Conservation (phyloP, 139 green algal genomes). For the Closterium sp. region DNA sequence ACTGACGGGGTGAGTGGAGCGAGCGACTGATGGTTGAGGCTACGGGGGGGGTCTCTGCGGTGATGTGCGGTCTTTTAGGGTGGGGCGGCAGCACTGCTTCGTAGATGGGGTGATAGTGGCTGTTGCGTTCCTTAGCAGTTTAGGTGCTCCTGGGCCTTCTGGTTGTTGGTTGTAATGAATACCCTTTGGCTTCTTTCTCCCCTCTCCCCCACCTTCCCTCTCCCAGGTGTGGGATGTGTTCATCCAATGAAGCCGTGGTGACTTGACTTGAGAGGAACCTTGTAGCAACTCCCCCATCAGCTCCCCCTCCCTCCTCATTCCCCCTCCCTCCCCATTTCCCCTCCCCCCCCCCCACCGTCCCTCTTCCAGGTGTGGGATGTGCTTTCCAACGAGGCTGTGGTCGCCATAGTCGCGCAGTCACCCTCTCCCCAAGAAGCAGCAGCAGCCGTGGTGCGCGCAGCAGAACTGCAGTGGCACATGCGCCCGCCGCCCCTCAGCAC, state of each 20-base stretch:
- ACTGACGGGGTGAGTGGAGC: background rate
- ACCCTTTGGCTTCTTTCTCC: too few relatives aligned
- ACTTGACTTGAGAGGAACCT: too few relatives aligned
- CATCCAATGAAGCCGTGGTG: background rate
- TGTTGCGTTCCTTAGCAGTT: too few relatives aligned
- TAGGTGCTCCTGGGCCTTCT: too few relatives aligned
- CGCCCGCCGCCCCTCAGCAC: background rate
- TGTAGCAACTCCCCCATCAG: too few relatives aligned
- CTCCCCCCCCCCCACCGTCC: background rate
- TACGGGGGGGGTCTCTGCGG: too few relatives aligned
- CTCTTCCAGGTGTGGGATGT: background rate
- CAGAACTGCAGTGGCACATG: background rate
- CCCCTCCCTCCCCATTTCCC: too few relatives aligned
- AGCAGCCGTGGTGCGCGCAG: background rate
- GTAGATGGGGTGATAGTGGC: too few relatives aligned
- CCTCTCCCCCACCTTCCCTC: background rate
- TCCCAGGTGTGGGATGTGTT: background rate
- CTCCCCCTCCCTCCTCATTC: too few relatives aligned
- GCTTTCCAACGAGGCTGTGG: background rate
- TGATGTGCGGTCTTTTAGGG: too few relatives aligned
- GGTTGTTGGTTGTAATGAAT: too few relatives aligned
- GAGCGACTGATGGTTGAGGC: background rate
- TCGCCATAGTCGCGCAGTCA: background rate
- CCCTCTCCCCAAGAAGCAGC: background rate
- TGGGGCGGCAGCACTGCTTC: too few relatives aligned